Evolutionary conservation across 2,329 filamentous ascomycete genomes (phyloP), one percentile per base, ranked within the genome.

Genomic region (Bipolaris cookei): DNA sequence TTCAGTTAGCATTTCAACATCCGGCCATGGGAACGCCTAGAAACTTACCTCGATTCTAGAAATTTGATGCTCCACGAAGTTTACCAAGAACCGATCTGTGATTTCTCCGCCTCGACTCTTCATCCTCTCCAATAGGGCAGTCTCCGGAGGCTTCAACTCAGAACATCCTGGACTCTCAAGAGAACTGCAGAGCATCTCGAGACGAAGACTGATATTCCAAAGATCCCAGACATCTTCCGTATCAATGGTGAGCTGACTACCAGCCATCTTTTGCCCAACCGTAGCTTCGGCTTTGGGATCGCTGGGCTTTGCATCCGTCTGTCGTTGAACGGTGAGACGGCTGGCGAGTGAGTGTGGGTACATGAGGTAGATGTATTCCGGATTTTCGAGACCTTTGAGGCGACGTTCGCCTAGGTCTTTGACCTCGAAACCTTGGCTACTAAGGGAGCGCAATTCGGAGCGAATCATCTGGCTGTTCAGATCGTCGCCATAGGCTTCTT

Each of bases 361-460:
- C 75, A 99, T 90, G 56, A 96, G 88, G 78, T 97, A 98, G 66
- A 99, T 89, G 59, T 92, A 89, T 76, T 99, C 95, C 0, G 95
- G 94, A 72, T 99, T 99, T 77, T 99, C 95, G 11, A 99, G 87
- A 28, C 95, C 95, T 79, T 99, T 99, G 54, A 99, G 83, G 72
- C 97, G 97, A 65, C 90, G 89, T 77, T 98, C 93, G 46, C 95
- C 95, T 75, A 97, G 89, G 69, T 97, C 93, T 77, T 97, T 97
- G 72, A 98, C 92, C 74, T 97, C 92, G 71, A 98, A 99, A 6
- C 95, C 95, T 77, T 96, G 92, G 45, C 88, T 92, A 66, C 89
- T 95, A 23, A 99, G 84, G 25, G 91, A 90, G 47, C 92, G 87
- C 18, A 99, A 82, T 76, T 99, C 95, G 52, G 90, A 91, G 56